Base-by-base conservation (phyloP, 345 rosid genomes). In the Anastatica hierochuntica region DNA sequence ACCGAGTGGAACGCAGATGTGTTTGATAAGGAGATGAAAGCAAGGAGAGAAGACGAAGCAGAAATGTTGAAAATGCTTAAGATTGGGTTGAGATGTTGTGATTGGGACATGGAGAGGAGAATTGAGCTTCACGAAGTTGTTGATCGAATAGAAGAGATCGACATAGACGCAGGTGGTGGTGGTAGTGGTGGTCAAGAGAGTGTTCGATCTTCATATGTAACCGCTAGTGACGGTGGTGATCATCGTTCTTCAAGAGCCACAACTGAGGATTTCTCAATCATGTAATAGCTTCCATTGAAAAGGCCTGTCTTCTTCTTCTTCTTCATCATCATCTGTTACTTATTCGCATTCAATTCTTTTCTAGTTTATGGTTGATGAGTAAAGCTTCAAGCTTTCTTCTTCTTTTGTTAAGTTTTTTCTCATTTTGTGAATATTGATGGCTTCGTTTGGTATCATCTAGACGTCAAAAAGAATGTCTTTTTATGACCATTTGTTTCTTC, bases 1-100 rank as follows among this genome's bases (percentile, higher is more conserved):
- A 90, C 85, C 5, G 90, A 84, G 63, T 79, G 92, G 97, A 85
- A 87, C 0, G 86, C 79, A 3, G 90, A 85, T 66, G 94, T 85
- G 35, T 86, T 90, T 27, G 97, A 86, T 53, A 78, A 74, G 74
- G 88, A 83, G 29, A 83, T 90, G 84, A 62, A 60, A 23, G 77
- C 79, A 11, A 74, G 78, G 7, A 80, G 68, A 61, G 81, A 72
- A 4, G 69, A 82, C 0, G 84, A 85, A 62, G 90, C 81, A 0
- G 84, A 83, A 63, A 79, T 85, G 90, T 42, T 78, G 70, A 85
- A 83, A 73, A 49, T 90, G 69, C 65, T 90, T 57, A 90, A 84
- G 79, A 77, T 83, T 47, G 97, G 88, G 15, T 75, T 85, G 88
- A 68, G 84, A 16, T 83, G 97, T 48, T 83, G 94, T 41, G 94